Evolutionary conservation across 768 basidiomycete species (phyloP).

Genomic region (Rhizopogon rudus): DNA sequence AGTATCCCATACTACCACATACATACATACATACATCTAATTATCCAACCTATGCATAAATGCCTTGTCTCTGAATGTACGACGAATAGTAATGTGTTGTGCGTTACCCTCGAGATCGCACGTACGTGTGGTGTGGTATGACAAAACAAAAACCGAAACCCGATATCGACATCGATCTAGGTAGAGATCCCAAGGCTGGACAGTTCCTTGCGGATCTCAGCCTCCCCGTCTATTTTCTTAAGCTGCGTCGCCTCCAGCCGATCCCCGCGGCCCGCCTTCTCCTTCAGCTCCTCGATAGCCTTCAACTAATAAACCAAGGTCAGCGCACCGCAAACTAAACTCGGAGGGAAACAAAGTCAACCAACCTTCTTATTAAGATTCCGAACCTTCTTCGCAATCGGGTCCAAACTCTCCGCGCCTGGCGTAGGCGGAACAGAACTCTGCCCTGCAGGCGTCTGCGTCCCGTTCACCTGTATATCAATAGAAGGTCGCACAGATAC

Average conservation of each 20-base stretch:
- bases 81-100: not conserved
- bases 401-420: constrained; percentile 62
- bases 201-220: constrained; percentile 79
- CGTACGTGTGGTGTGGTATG: not conserved
- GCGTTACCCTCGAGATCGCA: not conserved
- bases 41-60: not conserved
- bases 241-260: constrained; percentile 91
- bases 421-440: constrained; percentile 47
- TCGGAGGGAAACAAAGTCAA: not conserved
- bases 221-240: constrained; percentile 94
- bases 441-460: constrained; percentile 10
- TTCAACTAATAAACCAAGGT: constrained; percentile 58
- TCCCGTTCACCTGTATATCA: constrained; percentile 29
- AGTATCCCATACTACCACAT: constrained; percentile 15
- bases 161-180: constrained; percentile 1
- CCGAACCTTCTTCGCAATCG: constrained; percentile 86
- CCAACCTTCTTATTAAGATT: constrained; percentile 94
- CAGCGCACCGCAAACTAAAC: constrained; percentile 4
- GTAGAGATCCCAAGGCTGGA: constrained; percentile 26
- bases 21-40: constrained; percentile 1
- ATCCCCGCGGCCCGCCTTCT: constrained; percentile 85
- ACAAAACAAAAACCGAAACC: not conserved
- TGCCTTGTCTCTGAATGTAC: not conserved
- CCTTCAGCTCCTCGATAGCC: constrained; percentile 98
- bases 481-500: constrained; percentile 29